Conservation (phyloP, 768 basidiomycete species). For the Xanthoconium stramineum region DNA sequence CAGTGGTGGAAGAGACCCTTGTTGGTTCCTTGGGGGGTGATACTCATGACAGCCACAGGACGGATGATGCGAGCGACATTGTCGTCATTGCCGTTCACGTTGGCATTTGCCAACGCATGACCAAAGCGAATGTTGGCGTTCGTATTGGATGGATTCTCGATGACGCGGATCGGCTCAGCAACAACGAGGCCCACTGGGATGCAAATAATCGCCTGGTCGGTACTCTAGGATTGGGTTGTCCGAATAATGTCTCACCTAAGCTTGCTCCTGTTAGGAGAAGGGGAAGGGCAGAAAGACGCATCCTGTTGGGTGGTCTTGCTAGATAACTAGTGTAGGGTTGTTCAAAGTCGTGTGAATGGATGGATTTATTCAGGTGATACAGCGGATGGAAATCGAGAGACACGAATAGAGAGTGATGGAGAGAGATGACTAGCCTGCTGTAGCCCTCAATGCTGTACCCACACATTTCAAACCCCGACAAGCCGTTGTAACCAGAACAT, state of each 20-base stretch:
- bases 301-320: constrained; percentile 9
- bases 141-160: constrained; percentile 31
- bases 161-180: constrained; percentile 50
- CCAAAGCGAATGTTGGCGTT: constrained; percentile 39
- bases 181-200: constrained; percentile 35
- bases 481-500: not conserved
- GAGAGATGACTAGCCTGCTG: not conserved
- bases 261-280: constrained; percentile 37
- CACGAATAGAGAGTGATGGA: not conserved
- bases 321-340: not conserved
- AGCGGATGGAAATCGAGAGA: not conserved
- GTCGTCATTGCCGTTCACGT: constrained; percentile 27
- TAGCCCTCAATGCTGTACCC: constrained; percentile 1
- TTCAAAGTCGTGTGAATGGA: not conserved
- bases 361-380: not conserved
- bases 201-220: not conserved
- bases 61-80: constrained; percentile 22
- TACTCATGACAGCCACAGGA: constrained; percentile 7
- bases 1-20: constrained; percentile 27
- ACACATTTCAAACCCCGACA: constrained; percentile 24
- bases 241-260: constrained; percentile 23
- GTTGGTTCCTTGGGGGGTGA: constrained; percentile 9
- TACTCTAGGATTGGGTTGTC: not conserved
- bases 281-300: constrained; percentile 40
- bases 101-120: constrained; percentile 33